These are phyloP conservation scores for Nannizzia gypsea DNA, from an alignment of 2,329 filamentous ascomycete species.

Conservation along the genomic window DNA sequence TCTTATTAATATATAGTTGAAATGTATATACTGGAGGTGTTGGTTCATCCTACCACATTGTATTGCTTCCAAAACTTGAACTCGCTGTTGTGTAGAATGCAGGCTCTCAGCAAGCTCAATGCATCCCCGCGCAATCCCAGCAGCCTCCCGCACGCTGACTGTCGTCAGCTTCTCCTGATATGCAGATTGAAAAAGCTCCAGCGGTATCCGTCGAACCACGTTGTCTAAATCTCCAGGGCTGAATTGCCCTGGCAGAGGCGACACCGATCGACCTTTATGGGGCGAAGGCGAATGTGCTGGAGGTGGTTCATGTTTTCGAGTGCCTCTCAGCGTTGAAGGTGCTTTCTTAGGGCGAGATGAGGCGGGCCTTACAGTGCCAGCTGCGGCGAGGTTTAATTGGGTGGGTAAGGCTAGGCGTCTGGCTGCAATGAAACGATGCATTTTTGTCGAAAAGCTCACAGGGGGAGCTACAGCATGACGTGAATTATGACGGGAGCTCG, in stretches of 20 bases:
- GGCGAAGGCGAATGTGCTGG: too few relatives aligned
- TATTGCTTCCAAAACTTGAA: neutral
- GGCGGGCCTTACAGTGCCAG: neutral
- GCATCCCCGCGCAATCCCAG: neutral
- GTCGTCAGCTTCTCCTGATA: neutral
- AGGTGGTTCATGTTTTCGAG: neutral
- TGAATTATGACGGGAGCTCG: neutral
- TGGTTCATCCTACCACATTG: neutral
- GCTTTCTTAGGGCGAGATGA: neutral
- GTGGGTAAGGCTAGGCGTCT: slow-evolving; percentile 1
- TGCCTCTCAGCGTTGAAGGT: neutral
- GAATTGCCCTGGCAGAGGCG: neutral
- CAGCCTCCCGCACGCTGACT: neutral
- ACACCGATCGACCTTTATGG: neutral
- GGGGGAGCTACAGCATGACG: neutral
- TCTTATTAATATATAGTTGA: neutral
- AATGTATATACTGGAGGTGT: neutral
- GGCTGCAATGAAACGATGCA: neutral
- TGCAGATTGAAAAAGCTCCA: slow-evolving; percentile 1
- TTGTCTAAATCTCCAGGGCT: neutral
- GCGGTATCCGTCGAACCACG: neutral
- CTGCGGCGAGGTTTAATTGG: neutral
- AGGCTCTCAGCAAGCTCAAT: neutral
- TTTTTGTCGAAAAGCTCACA: neutral
- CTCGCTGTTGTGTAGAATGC: neutral